A percentile compares a stretch with the other conserved stretches of the same genome.
phyloP scores from a whole-genome alignment of 2,329 filamentous ascomycete species.

The Exophiala sp. region DNA sequence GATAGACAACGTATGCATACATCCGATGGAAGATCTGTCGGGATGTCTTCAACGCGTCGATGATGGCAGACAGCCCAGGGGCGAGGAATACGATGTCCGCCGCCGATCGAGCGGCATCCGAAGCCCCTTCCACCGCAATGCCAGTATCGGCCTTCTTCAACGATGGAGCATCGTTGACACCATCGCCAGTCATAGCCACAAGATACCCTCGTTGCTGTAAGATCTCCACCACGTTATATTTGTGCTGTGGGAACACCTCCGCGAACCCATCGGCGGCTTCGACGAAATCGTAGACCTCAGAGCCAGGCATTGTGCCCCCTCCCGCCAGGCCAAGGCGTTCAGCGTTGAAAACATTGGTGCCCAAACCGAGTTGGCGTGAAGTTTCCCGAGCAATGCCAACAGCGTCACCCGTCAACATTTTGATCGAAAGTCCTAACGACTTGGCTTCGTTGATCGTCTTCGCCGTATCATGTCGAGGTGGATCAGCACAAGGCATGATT shows the following conservation, averaged over 20 bases:
- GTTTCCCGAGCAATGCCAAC: slow-evolving; percentile 90
- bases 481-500: slow-evolving; percentile 91
- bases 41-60: slow-evolving; percentile 85
- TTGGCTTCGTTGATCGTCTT: slow-evolving; percentile 88
- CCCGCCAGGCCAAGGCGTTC: slow-evolving; percentile 86
- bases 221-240: slow-evolving; percentile 90
- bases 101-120: slow-evolving; percentile 82
- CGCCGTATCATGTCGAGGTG: slow-evolving; percentile 82
- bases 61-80: slow-evolving; percentile 84
- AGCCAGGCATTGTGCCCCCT: slow-evolving; percentile 81
- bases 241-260: slow-evolving; percentile 91
- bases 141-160: slow-evolving; percentile 94
- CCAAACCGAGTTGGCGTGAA: slow-evolving; percentile 82
- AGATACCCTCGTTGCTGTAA: slow-evolving; percentile 89
- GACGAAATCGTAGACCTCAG: slow-evolving; percentile 91
- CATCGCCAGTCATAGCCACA: slow-evolving; percentile 93
- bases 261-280: slow-evolving; percentile 93
- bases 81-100: slow-evolving; percentile 92
- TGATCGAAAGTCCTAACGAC: slow-evolving; percentile 79
- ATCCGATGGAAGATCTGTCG: slow-evolving; percentile 95
- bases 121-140: slow-evolving; percentile 89
- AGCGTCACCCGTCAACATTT: slow-evolving; percentile 94
- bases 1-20: slow-evolving; percentile 94
- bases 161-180: slow-evolving; percentile 89
- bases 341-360: slow-evolving; percentile 90